Percentiles rank a stretch among this genome's conserved stretches.
Evolutionary conservation across 257 asterid genomes (phyloP).

Genomic region (Solanum ahanhuiri): DNA sequence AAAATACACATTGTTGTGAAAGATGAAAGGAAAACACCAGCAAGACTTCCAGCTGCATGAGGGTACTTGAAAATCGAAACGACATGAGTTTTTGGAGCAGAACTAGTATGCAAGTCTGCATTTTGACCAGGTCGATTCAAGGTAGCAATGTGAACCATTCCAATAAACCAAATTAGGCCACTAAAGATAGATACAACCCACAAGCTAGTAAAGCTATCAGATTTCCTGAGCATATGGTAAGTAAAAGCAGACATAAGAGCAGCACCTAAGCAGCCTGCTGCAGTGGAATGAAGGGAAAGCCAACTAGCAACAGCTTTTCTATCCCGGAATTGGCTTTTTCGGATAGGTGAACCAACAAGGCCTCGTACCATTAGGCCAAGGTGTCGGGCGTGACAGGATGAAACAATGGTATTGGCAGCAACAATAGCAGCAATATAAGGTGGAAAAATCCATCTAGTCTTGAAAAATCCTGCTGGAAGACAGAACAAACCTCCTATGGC

Average conservation of each 20-base stretch:
- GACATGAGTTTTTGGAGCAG: constrained; percentile 30
- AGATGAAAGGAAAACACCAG: constrained; percentile 67
- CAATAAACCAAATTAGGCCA: constrained; percentile 71
- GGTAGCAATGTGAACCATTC: constrained; percentile 48
- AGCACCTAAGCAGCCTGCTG: constrained; percentile 72
- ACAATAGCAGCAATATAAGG: constrained; percentile 64
- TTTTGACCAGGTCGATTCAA: constrained; percentile 22
- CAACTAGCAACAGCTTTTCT: constrained; percentile 47
- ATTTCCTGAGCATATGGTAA: constrained; percentile 52
- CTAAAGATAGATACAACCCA: constrained; percentile 92
- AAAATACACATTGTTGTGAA: constrained; percentile 65
- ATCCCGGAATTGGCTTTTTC: constrained; percentile 30
- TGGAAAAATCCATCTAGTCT: constrained; percentile 71
- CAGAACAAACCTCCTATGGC: constrained; percentile 78
- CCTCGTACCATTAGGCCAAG: constrained; percentile 72
- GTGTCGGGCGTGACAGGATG: constrained; percentile 61
- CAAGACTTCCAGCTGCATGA: constrained; percentile 74
- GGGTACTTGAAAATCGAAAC: constrained; percentile 63
- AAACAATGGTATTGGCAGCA: constrained; percentile 56
- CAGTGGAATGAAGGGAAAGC: constrained; percentile 68
- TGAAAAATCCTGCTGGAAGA: constrained; percentile 76
- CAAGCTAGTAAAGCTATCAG: constrained; percentile 55
- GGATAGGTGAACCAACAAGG: constrained; percentile 45
- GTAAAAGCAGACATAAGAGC: constrained; percentile 61
- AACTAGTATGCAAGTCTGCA: constrained; percentile 2